Evolutionary conservation across 2,329 filamentous ascomycete species (phyloP).

Genomic region (Botrytis tulipae): DNA sequence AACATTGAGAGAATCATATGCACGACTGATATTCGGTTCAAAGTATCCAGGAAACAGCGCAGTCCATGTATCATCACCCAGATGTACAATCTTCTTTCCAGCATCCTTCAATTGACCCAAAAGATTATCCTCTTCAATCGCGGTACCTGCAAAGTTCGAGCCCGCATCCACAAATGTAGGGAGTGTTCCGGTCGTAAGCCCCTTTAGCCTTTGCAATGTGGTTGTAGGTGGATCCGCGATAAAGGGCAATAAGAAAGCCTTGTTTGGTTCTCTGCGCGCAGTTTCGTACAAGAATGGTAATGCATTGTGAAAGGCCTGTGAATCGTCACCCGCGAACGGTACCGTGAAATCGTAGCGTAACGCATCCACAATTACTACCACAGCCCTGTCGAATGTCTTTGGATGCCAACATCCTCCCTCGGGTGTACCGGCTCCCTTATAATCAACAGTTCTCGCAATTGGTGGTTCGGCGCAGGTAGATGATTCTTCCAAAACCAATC

Average conservation of each 20-base stretch:
- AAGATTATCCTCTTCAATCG: conserved; percentile 89
- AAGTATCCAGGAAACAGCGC: conserved; percentile 93
- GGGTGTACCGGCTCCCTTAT: conserved; percentile 36
- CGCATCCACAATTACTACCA: conserved; percentile 89
- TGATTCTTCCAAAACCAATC: conserved; percentile 74
- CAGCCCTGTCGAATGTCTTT: conserved; percentile 86
- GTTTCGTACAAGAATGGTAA: conserved; percentile 85
- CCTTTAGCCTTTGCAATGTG: conserved; percentile 88
- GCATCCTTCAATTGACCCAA: conserved; percentile 62
- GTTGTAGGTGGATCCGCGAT: conserved; percentile 96
- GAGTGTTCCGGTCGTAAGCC: conserved; percentile 88
- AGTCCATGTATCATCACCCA: conserved; percentile 98
- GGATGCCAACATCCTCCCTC: conserved; percentile 93
- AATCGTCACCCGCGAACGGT: conserved; percentile 53
- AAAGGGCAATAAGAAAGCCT: conserved; percentile 89
- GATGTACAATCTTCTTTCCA: conserved; percentile 78
- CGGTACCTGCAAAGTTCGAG: conserved; percentile 91
- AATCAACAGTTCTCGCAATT: conserved; percentile 45
- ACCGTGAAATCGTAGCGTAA: conserved; percentile 96
- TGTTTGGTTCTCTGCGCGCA: conserved; percentile 67
- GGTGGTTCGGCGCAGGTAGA: conserved; percentile 70
- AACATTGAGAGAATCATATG: conserved; percentile 97
- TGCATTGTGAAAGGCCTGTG: conserved; percentile 75
- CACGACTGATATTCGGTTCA: conserved; percentile 75
- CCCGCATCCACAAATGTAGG: conserved; percentile 93